Evolutionary conservation across 2,329 filamentous ascomycete species (phyloP).

Genomic region (Diaporthe ilicicola): DNA sequence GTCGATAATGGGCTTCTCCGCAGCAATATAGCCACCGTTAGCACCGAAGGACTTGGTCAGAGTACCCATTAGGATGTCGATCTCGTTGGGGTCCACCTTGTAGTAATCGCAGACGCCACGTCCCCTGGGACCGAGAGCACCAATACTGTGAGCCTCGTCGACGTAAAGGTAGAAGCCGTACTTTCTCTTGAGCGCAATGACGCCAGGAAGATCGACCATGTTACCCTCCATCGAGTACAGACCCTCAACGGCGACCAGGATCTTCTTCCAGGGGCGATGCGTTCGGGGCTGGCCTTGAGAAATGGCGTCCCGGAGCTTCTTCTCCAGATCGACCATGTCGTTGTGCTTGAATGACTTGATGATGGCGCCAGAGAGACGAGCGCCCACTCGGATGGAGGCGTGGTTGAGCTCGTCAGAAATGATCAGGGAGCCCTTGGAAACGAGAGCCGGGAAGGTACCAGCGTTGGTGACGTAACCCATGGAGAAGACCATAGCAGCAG

Average conservation of each 20-base stretch:
- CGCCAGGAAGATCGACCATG: constrained; percentile 95
- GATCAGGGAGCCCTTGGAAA: constrained; percentile 91
- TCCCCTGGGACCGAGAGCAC: constrained; percentile 86
- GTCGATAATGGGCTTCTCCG: constrained; percentile 89
- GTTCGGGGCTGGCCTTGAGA: constrained; percentile 96
- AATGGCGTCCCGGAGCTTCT: constrained; percentile 87
- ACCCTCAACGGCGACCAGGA: constrained; percentile 93
- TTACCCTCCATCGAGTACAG: constrained; percentile 99
- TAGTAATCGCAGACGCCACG: constrained; percentile 98
- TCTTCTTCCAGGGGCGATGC: constrained; percentile 99
- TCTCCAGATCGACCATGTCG: constrained; percentile 88
- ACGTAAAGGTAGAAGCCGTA: constrained; percentile 98
- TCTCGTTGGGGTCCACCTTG: constrained; percentile 82
- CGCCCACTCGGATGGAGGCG: constrained; percentile 94
- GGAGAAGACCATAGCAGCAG: constrained; percentile 94
- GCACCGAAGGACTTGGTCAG: constrained; percentile 98
- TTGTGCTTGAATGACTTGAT: constrained; percentile 99
- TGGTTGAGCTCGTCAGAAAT: constrained; percentile 98
- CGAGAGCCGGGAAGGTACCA: constrained; percentile 88
- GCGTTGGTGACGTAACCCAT: constrained; percentile 99
- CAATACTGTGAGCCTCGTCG: constrained; percentile 96
- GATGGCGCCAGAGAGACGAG: constrained; percentile 91
- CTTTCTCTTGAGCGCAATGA: constrained; percentile 86
- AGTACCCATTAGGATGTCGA: constrained; percentile 98
- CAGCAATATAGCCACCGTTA: constrained; percentile 95